These are phyloP conservation scores for Vitis vinifera DNA, from an alignment of 164 flowering plant genomes.

Conservation along the genomic window DNA sequence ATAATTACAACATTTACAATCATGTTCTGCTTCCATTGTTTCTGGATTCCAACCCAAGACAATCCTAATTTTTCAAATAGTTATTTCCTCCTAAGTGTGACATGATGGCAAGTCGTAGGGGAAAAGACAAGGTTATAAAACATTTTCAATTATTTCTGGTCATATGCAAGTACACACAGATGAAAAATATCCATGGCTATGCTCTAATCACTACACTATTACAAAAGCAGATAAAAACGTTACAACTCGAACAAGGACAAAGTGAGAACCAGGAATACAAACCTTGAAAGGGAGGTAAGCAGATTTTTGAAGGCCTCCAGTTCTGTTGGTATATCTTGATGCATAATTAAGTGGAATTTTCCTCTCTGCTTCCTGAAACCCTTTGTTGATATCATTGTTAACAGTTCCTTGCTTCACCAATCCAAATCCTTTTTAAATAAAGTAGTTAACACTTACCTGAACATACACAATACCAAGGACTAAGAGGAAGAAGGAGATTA, in stretches of 20 bases:
- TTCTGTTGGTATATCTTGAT: slow-evolving; percentile 70
- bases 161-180: neutral
- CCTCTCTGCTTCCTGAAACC: slow-evolving; percentile 97
- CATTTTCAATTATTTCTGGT: neutral
- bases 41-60: no score
- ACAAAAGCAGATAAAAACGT: neutral
- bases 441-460: slow-evolving; percentile 60
- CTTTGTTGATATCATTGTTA: slow-evolving; percentile 24
- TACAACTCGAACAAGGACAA: neutral
- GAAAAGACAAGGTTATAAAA: neutral
- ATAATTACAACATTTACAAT: no score
- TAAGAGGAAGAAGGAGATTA: slow-evolving; percentile 71
- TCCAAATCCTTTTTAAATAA: neutral
- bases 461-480: slow-evolving; percentile 97
- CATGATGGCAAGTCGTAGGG: neutral
- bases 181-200: neutral
- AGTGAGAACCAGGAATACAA: slow-evolving; percentile 7
- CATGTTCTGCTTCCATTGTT: no score
- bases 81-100: neutral
- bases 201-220: neutral
- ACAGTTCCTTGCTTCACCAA: slow-evolving; percentile 13
- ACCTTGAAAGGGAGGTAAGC: slow-evolving; percentile 99
- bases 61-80: no score
- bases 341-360: slow-evolving; percentile 99
- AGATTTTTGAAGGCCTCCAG: slow-evolving; percentile 86